phyloP scores from a whole-genome alignment of 1,139 yeast species.

The Tardiomyces depauwii region DNA sequence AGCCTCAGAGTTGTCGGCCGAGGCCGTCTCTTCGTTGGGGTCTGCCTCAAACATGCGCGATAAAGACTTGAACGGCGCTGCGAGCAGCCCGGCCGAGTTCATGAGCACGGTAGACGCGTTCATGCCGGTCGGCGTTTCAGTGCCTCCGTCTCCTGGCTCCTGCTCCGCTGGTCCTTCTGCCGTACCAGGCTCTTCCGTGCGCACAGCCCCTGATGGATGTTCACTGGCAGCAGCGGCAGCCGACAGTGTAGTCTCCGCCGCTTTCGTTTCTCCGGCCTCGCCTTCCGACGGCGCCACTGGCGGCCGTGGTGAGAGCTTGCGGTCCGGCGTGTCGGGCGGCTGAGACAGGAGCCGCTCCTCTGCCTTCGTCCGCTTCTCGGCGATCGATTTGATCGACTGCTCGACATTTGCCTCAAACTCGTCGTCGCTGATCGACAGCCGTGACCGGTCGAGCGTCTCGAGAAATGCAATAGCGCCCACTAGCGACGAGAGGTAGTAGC shows the following conservation, averaged over 20 bases:
- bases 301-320: conserved; percentile 10
- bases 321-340: conserved; percentile 20
- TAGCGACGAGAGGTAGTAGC: conserved; percentile 76
- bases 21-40: conserved; percentile 8
- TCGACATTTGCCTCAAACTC: conserved; percentile 41
- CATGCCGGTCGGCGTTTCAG: conserved; percentile 6
- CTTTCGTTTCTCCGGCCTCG: too few species aligned
- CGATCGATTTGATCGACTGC: conserved; percentile 16
- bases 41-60: conserved; percentile 24
- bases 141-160: neutral
- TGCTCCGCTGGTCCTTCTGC: neutral
- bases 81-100: conserved; percentile 27
- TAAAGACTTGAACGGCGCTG: conserved; percentile 24
- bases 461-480: conserved; percentile 79
- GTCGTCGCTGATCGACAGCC: conserved; percentile 50
- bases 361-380: neutral
- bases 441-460: conserved; percentile 43
- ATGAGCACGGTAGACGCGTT: conserved; percentile 25
- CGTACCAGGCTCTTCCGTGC: too few species aligned
- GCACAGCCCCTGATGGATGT: too few species aligned
- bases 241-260: too few species aligned
- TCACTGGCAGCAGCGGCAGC: too few species aligned
- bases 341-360: conserved; percentile 6
- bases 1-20: neutral
- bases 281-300: conserved; percentile 1